Conservation (phyloP, 768 basidiomycete species). For the Suillus placidus region DNA sequence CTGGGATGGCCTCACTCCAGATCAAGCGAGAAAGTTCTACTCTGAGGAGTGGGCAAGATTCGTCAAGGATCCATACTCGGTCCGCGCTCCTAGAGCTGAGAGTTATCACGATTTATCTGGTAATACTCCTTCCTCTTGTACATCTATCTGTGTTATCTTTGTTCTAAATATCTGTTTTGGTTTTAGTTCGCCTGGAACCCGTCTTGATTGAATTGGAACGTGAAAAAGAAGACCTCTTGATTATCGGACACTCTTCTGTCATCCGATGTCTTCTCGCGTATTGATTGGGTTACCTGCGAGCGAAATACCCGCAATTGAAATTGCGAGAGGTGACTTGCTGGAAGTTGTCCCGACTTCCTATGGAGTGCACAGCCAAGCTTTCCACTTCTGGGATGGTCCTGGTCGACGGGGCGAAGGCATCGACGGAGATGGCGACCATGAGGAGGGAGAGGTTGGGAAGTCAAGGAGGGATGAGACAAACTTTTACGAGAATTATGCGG, state of each 20-base stretch:
- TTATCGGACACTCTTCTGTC: constrained; percentile 96
- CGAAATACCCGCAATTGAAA: constrained; percentile 97
- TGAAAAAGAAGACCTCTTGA: constrained; percentile 91
- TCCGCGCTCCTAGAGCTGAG: constrained; percentile 90
- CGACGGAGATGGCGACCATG: constrained; percentile 34
- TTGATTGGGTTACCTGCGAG: constrained; percentile 91
- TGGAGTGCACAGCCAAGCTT: constrained; percentile 88
- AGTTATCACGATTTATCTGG: constrained; percentile 95
- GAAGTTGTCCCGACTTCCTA: constrained; percentile 90
- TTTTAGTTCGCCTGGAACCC: constrained; percentile 89
- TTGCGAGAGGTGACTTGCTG: constrained; percentile 94
- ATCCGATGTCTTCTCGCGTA: constrained; percentile 95
- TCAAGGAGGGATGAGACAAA: constrained; percentile 64
- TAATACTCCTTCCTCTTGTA: constrained; percentile 34
- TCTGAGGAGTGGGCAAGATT: constrained; percentile 95
- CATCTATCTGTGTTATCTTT: constrained; percentile 5
- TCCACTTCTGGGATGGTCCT: constrained; percentile 91
- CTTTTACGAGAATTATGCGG: constrained; percentile 89
- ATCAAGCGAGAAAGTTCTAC: constrained; percentile 87
- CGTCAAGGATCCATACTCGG: constrained; percentile 89
- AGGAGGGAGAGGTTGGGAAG: constrained; percentile 17
- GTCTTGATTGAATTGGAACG: constrained; percentile 92
- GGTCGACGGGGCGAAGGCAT: constrained; percentile 53
- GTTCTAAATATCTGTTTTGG: constrained; percentile 3
- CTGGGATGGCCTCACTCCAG: constrained; percentile 94